Evolutionary conservation across 495 filamentous ascomycete species (phyloP).

Genomic region (Pseudotulostoma volvatum): DNA sequence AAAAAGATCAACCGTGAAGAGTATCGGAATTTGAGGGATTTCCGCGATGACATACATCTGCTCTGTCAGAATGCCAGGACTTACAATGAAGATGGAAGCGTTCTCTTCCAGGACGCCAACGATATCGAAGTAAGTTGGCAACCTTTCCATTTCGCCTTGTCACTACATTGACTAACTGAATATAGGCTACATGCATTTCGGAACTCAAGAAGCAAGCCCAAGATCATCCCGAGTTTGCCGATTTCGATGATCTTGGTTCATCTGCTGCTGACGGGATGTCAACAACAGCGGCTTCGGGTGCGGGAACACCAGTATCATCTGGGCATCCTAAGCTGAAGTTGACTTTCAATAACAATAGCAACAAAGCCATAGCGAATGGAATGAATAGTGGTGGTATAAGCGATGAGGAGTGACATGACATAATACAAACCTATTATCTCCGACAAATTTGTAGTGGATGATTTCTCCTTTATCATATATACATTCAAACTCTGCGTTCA

Average conservation of each 20-base stretch:
- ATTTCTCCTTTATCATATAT: background rate
- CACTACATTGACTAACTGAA: constrained; percentile 17
- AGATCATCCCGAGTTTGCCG: constrained; percentile 53
- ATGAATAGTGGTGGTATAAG: constrained; percentile 16
- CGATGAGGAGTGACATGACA: constrained; percentile 20
- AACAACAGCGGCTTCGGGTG: constrained; percentile 45
- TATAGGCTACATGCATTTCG: constrained; percentile 47
- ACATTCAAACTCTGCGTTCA: background rate
- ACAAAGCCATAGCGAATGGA: constrained; percentile 17
- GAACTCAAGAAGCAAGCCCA: constrained; percentile 55
- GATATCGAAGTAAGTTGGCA: constrained; percentile 69
- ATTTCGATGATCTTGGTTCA: constrained; percentile 41
- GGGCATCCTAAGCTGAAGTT: constrained; percentile 43
- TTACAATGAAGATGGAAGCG: constrained; percentile 89
- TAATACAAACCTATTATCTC: background rate
- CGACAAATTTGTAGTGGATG: background rate
- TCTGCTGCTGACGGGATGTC: constrained; percentile 42
- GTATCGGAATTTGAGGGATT: constrained; percentile 63
- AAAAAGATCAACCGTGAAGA: constrained; percentile 89
- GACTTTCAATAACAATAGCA: constrained; percentile 34
- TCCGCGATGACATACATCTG: constrained; percentile 64
- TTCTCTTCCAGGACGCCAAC: constrained; percentile 83
- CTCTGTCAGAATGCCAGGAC: constrained; percentile 82
- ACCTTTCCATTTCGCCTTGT: constrained; percentile 1
- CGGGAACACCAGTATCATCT: constrained; percentile 46